Conservation (phyloP, 2,329 filamentous ascomycete species). For the Colletotrichum trifolii region DNA sequence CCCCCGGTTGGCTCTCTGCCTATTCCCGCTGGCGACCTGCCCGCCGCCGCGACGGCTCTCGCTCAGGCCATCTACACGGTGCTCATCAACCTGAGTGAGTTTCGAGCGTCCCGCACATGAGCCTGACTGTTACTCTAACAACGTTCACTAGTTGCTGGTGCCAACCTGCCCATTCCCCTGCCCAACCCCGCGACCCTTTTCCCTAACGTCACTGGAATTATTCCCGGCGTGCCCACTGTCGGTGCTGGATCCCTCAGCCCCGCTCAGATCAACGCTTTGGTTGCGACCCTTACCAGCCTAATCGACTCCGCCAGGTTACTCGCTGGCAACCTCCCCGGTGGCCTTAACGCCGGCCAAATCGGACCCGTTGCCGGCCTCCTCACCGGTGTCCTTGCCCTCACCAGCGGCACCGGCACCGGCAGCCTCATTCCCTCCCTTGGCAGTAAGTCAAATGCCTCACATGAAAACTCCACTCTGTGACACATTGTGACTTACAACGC, state of each 20-base stretch:
- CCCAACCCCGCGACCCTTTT: not conserved
- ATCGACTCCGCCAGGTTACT: not conserved
- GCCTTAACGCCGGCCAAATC: not conserved
- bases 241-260: not conserved
- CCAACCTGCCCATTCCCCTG: not conserved
- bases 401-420: not conserved
- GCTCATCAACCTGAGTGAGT: slow-evolving; percentile 4
- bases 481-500: not conserved
- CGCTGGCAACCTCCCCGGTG: not conserved
- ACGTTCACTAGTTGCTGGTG: not conserved
- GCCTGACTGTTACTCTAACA: not conserved
- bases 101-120: not conserved
- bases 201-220: not conserved
- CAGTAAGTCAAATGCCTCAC: slow-evolving; percentile 6
- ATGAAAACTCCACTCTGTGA: not conserved
- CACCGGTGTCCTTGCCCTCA: not conserved
- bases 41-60: not conserved
- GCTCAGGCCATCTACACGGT: not conserved
- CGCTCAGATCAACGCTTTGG: not conserved
- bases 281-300: not conserved
- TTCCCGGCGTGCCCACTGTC: not conserved
- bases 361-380: not conserved
- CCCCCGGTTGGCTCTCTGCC: not conserved
- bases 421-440: not conserved
- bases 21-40: not conserved